Evolutionary conservation across 805 yeast genomes (phyloP), one percentile per base, ranked within the genome.

Genomic region (Yarrowia sp.): DNA sequence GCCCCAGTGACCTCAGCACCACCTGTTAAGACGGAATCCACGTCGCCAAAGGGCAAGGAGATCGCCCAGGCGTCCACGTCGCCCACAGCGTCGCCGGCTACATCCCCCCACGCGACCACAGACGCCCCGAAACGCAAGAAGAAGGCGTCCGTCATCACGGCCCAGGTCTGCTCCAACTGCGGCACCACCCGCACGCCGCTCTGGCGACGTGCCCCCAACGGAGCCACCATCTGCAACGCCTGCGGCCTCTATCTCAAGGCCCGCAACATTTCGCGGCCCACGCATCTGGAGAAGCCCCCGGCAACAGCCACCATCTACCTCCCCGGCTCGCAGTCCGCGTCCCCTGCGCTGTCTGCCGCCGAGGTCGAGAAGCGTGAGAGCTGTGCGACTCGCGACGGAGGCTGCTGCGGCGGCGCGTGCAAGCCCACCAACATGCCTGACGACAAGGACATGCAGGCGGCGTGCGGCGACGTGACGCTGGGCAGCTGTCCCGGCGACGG

Each of bases 171-270:
- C 74, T 85, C 93, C 16, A 93, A 93, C 74, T 93, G 99, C 73
- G 89, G 90, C 67, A 91, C 97, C 0, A 84, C 85, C 61, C 86
- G 92, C 25, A 93, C 99, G 0, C 98, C 99, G 0, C 76, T 94
- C 14, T 93, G 99, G 99, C 80, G 99, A 68, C 78, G 97, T 61
- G 91, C 93, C 62, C 92, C 96, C 0, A 87, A 87, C 63, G 97
- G 97, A 0, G 87, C 90, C 70, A 93, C 96, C 0, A 78, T 93
- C 62, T 93, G 99, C 76, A 93, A 93, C 73, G 99, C 99, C 0
- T 93, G 99, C 76, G 99, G 99, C 0, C 78, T 93, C 62, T 93
- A 84, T 67, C 76, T 80, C 36, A 79, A 84, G 61, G 83, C 80
- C n/a, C 68, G 88, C 64, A 79, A 84, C 66, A 76, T 84, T 19